A percentile compares a stretch with the other conserved stretches of the same genome.
These are phyloP conservation scores for Xylariales sp. DNA, from an alignment of 2,329 filamentous ascomycete species.

Conservation along the genomic window DNA sequence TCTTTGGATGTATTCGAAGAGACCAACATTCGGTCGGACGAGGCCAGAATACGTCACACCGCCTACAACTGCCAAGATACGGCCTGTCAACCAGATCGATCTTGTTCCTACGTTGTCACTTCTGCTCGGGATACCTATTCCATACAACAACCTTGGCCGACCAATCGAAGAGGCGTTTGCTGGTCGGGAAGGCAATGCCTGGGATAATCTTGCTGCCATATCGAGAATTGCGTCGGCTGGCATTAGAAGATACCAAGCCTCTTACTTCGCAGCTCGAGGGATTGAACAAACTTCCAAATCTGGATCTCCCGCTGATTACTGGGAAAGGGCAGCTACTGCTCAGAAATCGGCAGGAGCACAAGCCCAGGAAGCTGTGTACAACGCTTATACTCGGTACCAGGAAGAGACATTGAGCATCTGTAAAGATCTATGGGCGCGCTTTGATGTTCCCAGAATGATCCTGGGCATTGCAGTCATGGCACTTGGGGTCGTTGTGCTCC, in stretches of 20 bases:
- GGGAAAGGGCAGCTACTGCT: conserved; percentile 44
- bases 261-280: conserved; percentile 72
- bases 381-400: conserved; percentile 70
- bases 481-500: conserved; percentile 61
- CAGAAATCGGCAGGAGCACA: conserved; percentile 33
- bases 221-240: conserved; percentile 76
- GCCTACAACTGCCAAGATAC: conserved; percentile 68
- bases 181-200: conserved; percentile 63
- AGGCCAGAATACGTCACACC: conserved; percentile 53
- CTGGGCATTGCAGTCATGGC: conserved; percentile 70
- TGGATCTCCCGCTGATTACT: conserved; percentile 51
- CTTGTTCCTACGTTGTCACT: conserved; percentile 88
- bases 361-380: conserved; percentile 39
- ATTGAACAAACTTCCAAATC: conserved; percentile 57
- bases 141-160: conserved; percentile 89
- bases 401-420: conserved; percentile 72
- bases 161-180: conserved; percentile 94
- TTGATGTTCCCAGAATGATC: conserved; percentile 82
- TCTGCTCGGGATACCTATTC: conserved; percentile 84
- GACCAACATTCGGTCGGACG: conserved; percentile 75
- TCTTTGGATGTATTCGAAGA: conserved; percentile 97
- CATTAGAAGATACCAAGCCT: conserved; percentile 81
- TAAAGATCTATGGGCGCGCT: conserved; percentile 84
- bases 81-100: conserved; percentile 82
- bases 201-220: conserved; percentile 71